These are phyloP conservation scores for Primulina eburnea DNA, from an alignment of 257 asterid genomes.

Conservation along the genomic window DNA sequence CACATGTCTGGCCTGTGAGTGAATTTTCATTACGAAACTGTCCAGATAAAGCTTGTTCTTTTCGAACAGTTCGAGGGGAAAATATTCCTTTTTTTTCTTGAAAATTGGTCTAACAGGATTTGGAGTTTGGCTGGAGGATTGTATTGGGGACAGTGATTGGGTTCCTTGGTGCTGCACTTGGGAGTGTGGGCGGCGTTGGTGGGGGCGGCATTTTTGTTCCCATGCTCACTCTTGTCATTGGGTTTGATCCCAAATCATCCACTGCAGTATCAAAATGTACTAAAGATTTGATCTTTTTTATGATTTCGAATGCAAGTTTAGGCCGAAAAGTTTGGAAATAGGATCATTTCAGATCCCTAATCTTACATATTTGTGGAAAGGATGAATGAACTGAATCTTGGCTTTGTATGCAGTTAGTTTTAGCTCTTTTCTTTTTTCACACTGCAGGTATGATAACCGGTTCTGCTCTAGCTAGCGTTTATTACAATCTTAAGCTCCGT, in stretches of 20 bases:
- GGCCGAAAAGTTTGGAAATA: too few relatives aligned
- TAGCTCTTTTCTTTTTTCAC: constrained; percentile 8
- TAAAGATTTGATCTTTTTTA: constrained; percentile 9
- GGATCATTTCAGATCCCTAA: not conserved
- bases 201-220: constrained; percentile 70
- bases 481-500: constrained; percentile 50
- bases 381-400: not conserved
- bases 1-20: constrained; percentile 65
- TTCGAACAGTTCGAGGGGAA: too few relatives aligned
- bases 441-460: constrained; percentile 59
- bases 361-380: not conserved
- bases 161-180: constrained; percentile 69
- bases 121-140: constrained; percentile 57
- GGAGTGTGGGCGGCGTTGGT: constrained; percentile 64
- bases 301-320: too few relatives aligned
- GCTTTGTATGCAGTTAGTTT: not conserved
- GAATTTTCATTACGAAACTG: not conserved
- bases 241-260: constrained; percentile 57
- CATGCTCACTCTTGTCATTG: constrained; percentile 50
- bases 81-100: too few relatives aligned
- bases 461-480: constrained; percentile 56
- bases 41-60: too few relatives aligned
- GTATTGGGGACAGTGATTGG: constrained; percentile 49
- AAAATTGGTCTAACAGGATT: constrained; percentile 34
- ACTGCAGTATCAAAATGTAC: constrained; percentile 64